These are phyloP conservation scores for Ambrosia hybrid DNA, from an alignment of 140 eudicot species.

Conservation along the genomic window DNA sequence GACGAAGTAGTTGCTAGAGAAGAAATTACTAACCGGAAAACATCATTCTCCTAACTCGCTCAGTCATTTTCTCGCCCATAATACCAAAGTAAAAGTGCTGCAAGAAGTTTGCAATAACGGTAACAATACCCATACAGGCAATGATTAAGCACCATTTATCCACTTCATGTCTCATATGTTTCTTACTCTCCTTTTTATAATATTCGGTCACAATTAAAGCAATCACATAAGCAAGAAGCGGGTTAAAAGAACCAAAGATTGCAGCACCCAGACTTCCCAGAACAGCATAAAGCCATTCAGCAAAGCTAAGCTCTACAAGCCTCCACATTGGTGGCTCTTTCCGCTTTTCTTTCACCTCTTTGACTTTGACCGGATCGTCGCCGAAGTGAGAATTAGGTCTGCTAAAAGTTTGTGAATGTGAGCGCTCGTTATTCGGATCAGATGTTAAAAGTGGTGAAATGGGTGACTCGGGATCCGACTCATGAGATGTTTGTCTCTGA, in stretches of 20 bases:
- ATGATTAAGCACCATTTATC: conserved; percentile 90
- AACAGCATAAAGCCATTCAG: conserved; percentile 98
- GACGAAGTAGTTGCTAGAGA: not conserved
- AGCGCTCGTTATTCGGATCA: conserved; percentile 86
- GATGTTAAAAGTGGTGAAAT: conserved; percentile 90
- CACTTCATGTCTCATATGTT: conserved; percentile 60
- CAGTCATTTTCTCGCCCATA: conserved; percentile 98
- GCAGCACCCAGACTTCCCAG: conserved; percentile 94
- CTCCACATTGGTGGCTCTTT: conserved; percentile 88
- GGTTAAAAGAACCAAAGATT: conserved; percentile 90
- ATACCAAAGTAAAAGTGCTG: conserved; percentile 96
- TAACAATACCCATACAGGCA: conserved; percentile 87
- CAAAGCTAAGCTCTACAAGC: conserved; percentile 88
- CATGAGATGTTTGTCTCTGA: conserved; percentile 50
- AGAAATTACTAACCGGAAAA: conserved; percentile 66
- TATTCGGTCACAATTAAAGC: conserved; percentile 74
- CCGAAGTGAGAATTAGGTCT: conserved; percentile 70
- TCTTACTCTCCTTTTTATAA: conserved; percentile 50
- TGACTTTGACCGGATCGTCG: conserved; percentile 44
- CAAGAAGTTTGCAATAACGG: conserved; percentile 89
- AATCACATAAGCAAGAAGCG: conserved; percentile 89
- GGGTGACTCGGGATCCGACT: conserved; percentile 93
- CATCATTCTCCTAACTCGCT: conserved; percentile 96
- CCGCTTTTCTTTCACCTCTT: conserved; percentile 43
- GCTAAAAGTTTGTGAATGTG: conserved; percentile 92